Base-by-base conservation (phyloP, 192 early-diverging fungal species). In the Coemansia sp. region DNA sequence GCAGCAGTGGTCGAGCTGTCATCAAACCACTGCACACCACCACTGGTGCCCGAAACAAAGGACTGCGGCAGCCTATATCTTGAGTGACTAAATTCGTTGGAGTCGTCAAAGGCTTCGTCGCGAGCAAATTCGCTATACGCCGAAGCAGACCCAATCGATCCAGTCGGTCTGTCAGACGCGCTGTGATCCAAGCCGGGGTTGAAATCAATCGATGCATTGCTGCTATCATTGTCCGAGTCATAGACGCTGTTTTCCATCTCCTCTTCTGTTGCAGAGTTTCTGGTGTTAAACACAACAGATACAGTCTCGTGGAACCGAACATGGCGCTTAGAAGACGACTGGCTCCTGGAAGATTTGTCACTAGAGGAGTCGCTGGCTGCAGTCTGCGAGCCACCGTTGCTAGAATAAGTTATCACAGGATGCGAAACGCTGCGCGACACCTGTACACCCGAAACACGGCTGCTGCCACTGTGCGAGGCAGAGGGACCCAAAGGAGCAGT, bases 261-360 rank as follows among this genome's bases (percentile, higher is more conserved):
- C 6, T 81, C 69, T 28, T 72, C 73, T 0, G 72, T 36, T 2
- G 49, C 33, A 4, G 73, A 72, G 30, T 69, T 63, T 12, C 66
- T 49, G 5, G 70, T 67, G 56, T 72, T 81, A 50, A 81, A 75
- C 0, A 81, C 78, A 5, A 81, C 78, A 0, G 78, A 75, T 38
- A 81, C 78, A 2, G 78, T 81, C 31, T 81, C 78, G 36, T 76
- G 73, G 63, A 81, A 81, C 42, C 78, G 56, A 25, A 81, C 78
- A 31, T 70, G 78, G 2, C 78, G 73, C 64, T 63, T 81, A 1
- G 78, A 81, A 11, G 78, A 81, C 49, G 78, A 68, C 55, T 76
- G 78, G 56, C 78, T 81, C 34, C 61, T 73, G 28, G 66, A 68
- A 2, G 78, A 81, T 1, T 49, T 58, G 20, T 81, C 78, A 20